Percentiles rank a stretch among this genome's conserved stretches.
phyloP scores from a whole-genome alignment of 345 rosid species.

The Lepidium aucheri region DNA sequence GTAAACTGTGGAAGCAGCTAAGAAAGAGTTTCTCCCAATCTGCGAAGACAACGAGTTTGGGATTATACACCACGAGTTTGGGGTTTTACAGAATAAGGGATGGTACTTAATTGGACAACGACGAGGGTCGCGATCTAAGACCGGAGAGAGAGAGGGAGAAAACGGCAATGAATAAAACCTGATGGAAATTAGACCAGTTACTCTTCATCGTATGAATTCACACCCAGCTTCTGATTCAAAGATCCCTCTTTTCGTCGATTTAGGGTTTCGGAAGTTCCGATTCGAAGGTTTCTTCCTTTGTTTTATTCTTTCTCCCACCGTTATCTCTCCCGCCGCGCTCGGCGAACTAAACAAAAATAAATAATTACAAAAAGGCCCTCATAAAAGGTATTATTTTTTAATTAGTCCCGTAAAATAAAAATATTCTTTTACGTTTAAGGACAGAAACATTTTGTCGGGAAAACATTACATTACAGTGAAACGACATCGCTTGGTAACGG shows the following conservation, averaged over 20 bases:
- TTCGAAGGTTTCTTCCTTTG: neutral
- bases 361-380: neutral
- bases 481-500: no score
- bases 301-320: neutral
- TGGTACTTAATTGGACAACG: neutral
- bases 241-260: constrained; percentile 4
- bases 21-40: constrained; percentile 18
- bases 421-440: neutral
- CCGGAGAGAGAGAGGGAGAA: neutral
- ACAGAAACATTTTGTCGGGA: no score
- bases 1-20: constrained; percentile 16
- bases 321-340: constrained; percentile 8
- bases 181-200: constrained; percentile 21
- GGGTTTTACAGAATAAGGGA: neutral
- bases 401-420: neutral
- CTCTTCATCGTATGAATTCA: constrained; percentile 11
- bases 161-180: neutral
- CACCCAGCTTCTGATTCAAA: neutral
- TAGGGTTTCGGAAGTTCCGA: constrained; percentile 19
- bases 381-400: neutral
- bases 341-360: neutral
- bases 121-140: neutral
- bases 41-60: neutral
- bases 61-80: neutral
- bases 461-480: no score